phyloP scores from a whole-genome alignment of 2,329 filamentous ascomycete species.

The Sphaerostilbella broomeana region DNA sequence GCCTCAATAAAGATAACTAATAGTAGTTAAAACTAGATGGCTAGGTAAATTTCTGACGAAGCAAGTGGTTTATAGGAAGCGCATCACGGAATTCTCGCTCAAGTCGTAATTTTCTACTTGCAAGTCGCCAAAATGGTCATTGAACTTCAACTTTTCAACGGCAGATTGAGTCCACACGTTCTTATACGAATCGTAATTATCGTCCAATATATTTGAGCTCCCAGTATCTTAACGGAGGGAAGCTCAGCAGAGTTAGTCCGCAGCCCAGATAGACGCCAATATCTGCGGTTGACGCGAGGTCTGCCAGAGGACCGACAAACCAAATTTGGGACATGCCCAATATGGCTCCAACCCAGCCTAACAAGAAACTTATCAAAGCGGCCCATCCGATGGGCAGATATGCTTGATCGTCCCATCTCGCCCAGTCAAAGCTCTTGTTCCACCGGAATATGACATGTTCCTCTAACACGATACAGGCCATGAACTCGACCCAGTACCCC shows the following conservation, averaged over 20 bases:
- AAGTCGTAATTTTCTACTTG: no score
- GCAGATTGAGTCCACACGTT: no score
- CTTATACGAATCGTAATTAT: constrained; percentile 9
- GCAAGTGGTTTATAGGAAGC: no score
- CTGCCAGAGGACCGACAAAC: constrained; percentile 52
- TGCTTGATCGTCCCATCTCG: constrained; percentile 39
- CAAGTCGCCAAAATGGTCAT: no score
- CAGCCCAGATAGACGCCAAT: constrained; percentile 54
- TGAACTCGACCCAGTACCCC: constrained; percentile 49
- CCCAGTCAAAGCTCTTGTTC: constrained; percentile 35
- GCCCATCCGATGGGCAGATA: constrained; percentile 39
- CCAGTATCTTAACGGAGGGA: constrained; percentile 22
- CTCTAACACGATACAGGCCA: constrained; percentile 40
- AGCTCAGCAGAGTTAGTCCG: constrained; percentile 50
- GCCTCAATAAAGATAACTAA: no score
- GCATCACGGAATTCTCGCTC: no score
- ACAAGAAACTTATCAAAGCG: constrained; percentile 37
- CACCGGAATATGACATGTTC: constrained; percentile 40
- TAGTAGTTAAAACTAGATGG: no score
- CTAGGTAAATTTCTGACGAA: no score
- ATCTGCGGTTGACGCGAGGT: constrained; percentile 43
- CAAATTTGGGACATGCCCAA: constrained; percentile 53
- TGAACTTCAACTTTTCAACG: no score
- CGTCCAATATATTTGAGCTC: constrained; percentile 24
- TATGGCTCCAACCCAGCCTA: constrained; percentile 45